These are phyloP conservation scores for Zea luxurians DNA, from an alignment of 176 grass and related monocot genomes.

Conservation along the genomic window DNA sequence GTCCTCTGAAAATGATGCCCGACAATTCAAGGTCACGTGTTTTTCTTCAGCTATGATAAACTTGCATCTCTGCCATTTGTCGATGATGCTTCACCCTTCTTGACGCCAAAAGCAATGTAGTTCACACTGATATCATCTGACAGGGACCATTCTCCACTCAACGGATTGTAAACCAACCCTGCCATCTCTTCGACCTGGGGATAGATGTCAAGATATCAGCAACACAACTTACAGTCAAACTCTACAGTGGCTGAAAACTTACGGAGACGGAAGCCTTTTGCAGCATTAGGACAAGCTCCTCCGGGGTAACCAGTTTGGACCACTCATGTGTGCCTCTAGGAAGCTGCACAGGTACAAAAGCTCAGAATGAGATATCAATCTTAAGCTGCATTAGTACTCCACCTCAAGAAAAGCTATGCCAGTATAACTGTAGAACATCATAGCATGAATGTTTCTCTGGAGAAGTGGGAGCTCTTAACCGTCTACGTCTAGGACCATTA, in stretches of 20 bases:
- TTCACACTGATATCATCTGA: constrained; percentile 90
- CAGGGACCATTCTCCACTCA: constrained; percentile 68
- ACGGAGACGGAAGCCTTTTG: constrained; percentile 73
- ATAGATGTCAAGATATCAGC: constrained; percentile 32
- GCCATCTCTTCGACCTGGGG: constrained; percentile 89
- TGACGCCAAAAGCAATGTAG: constrained; percentile 79
- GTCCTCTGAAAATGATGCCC: constrained; percentile 2
- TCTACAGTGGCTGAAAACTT: constrained; percentile 34
- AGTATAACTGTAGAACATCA: constrained; percentile 1
- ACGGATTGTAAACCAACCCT: constrained; percentile 79
- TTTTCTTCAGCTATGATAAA: neutral
- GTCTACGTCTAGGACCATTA: neutral
- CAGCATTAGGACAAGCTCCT: constrained; percentile 80
- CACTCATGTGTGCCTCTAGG: constrained; percentile 92
- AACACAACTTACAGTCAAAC: neutral
- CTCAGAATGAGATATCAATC: neutral
- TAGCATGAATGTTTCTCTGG: neutral
- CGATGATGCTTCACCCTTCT: constrained; percentile 39
- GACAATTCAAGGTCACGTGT: neutral
- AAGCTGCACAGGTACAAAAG: constrained; percentile 55
- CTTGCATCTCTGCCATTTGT: neutral
- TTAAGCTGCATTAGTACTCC: neutral
- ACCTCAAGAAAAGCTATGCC: constrained; percentile 1
- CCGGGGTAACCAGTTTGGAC: constrained; percentile 81
- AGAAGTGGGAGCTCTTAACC: neutral